Conservation (phyloP, 169 alveolate genomes). For the Babesia caballi region DNA sequence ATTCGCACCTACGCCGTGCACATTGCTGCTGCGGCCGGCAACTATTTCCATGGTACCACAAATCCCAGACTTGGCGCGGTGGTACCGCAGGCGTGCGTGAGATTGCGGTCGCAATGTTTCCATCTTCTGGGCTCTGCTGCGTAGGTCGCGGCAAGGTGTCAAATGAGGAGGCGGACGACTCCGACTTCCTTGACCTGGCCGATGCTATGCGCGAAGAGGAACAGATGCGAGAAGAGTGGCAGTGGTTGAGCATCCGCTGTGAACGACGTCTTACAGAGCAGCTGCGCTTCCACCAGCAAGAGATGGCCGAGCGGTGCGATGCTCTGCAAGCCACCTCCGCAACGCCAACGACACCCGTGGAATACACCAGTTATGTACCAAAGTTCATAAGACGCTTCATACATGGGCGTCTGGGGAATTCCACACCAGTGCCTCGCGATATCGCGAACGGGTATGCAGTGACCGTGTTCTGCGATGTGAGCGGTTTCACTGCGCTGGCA, state of each 20-base stretch:
- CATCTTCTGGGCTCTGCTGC: neutral
- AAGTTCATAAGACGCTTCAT: slow-evolving; percentile 25
- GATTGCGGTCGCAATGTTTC: neutral
- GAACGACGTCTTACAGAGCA: slow-evolving; percentile 60
- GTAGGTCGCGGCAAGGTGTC: neutral
- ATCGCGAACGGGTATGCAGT: slow-evolving; percentile 51
- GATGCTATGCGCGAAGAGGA: slow-evolving; percentile 42
- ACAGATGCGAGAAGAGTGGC: slow-evolving; percentile 49
- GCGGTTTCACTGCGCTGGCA: slow-evolving; percentile 81
- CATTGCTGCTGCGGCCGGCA: too few relatives aligned
- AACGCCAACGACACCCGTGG: slow-evolving; percentile 6
- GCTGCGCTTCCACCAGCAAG: slow-evolving; percentile 22
- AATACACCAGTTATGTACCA: slow-evolving; percentile 21
- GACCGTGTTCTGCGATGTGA: slow-evolving; percentile 76
- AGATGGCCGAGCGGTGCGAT: slow-evolving; percentile 4
- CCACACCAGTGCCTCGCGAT: neutral
- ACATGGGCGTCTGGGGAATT: neutral
- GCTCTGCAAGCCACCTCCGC: neutral
- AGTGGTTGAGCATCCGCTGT: slow-evolving; percentile 57
- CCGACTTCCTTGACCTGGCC: slow-evolving; percentile 38
- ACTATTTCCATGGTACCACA: too few relatives aligned
- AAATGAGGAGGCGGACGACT: neutral
- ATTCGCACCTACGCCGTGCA: too few relatives aligned
- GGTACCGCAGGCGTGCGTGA: too few relatives aligned
- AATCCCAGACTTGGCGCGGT: too few relatives aligned